phyloP scores from a whole-genome alignment of 345 rosid species.

The Ceriops decandra region DNA sequence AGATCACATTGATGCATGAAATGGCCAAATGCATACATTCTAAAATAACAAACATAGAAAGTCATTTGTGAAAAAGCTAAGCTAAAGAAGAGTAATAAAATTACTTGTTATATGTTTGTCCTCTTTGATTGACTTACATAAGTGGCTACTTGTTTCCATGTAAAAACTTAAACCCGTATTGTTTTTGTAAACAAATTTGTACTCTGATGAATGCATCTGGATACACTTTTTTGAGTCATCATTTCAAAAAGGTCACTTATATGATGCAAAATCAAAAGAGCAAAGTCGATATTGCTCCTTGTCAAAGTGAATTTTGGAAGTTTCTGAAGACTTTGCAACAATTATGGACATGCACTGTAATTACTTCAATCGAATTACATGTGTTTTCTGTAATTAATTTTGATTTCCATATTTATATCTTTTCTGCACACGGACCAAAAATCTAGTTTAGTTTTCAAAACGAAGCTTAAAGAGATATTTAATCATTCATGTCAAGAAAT shows the following conservation, averaged over 20 bases:
- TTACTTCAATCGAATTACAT: too few species aligned
- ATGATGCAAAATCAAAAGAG: constrained; percentile 66
- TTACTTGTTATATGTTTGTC: background rate
- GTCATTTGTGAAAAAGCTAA: background rate
- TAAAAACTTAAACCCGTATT: background rate
- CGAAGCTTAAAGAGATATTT: too few species aligned
- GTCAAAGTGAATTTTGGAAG: constrained; percentile 50
- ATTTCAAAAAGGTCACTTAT: constrained; percentile 74
- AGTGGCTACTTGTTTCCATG: background rate
- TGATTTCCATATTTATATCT: too few species aligned
- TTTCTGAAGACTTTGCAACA: constrained; percentile 56
- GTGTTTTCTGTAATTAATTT: too few species aligned
- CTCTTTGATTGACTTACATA: background rate
- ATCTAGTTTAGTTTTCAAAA: too few species aligned
- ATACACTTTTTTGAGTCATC: constrained; percentile 68
- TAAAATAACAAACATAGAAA: background rate
- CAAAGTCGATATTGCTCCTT: constrained; percentile 56
- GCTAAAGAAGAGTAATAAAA: background rate
- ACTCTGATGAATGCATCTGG: constrained; percentile 52
- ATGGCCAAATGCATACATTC: background rate
- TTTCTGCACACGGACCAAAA: too few species aligned
- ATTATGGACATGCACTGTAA: background rate
- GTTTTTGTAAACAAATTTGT: background rate
- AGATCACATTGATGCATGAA: background rate
- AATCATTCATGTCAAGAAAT: too few species aligned